A percentile compares a stretch with the other conserved stretches of the same genome.
Conservation (phyloP, 2,329 filamentous ascomycete species). For the Exophiala dermatitidis region DNA sequence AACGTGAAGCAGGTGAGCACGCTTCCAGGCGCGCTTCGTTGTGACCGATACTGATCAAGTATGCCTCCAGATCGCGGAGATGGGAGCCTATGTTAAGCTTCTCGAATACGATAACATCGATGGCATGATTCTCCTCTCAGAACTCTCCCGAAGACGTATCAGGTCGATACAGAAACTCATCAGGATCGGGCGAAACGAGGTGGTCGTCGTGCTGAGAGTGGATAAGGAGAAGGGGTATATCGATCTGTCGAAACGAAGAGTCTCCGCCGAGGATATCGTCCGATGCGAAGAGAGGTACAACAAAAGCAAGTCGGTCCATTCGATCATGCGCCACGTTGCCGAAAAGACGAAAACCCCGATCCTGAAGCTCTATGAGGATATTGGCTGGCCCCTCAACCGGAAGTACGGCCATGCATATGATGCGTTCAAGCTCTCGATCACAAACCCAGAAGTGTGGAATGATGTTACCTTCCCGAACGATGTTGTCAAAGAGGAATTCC, state of each 20-base stretch:
- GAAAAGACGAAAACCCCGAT: conserved; percentile 96
- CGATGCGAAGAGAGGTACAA: conserved; percentile 99
- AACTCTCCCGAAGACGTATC: conserved; percentile 96
- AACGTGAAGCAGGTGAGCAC: conserved; percentile 84
- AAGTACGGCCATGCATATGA: conserved; percentile 95
- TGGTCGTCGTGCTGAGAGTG: conserved; percentile 95
- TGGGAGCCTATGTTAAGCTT: conserved; percentile 99
- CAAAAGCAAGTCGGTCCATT: conserved; percentile 99
- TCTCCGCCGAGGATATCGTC: conserved; percentile 92
- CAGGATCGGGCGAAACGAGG: conserved; percentile 93
- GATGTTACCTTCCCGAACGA: conserved; percentile 84
- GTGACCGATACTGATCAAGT: conserved; percentile 10
- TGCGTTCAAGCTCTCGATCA: conserved; percentile 98
- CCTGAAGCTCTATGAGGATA: conserved; percentile 85
- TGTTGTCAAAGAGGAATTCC: conserved; percentile 77
- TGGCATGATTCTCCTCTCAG: conserved; percentile 98
- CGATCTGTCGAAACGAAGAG: conserved; percentile 95
- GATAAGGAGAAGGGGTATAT: conserved; percentile 99
- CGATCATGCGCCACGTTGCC: conserved; percentile 96
- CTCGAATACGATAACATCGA: conserved; percentile 99
- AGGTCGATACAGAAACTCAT: conserved; percentile 98
- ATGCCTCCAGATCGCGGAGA: conserved; percentile 76
- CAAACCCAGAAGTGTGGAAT: conserved; percentile 93
- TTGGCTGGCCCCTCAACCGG: conserved; percentile 95
- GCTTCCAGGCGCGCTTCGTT: background rate